Conservation (phyloP, 176 grass and related monocot species). For the Oryza officinalis region DNA sequence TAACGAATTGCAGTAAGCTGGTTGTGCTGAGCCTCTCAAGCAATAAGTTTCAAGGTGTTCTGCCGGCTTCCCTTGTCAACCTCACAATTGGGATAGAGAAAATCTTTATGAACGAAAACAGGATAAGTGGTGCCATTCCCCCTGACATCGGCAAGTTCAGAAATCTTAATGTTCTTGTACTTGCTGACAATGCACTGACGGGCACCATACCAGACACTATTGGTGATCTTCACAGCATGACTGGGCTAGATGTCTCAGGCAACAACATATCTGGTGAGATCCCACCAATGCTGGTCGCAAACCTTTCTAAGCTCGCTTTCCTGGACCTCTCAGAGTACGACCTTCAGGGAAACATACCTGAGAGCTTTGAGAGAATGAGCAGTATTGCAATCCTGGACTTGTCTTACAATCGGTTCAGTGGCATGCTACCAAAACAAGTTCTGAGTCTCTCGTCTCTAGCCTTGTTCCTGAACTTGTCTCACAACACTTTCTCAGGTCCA, state of each 20-base stretch:
- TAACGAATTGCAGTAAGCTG: slow-evolving; percentile 14
- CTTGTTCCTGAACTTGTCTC: neutral
- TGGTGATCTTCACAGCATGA: slow-evolving; percentile 1
- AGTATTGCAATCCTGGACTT: slow-evolving; percentile 26
- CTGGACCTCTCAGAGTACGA: slow-evolving; percentile 24
- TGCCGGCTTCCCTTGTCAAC: neutral
- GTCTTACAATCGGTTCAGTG: slow-evolving; percentile 29
- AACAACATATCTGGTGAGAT: slow-evolving; percentile 35
- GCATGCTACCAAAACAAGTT: slow-evolving; percentile 4
- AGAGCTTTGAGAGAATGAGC: slow-evolving; percentile 16
- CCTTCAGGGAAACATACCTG: slow-evolving; percentile 28
- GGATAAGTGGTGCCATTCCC: slow-evolving; percentile 13
- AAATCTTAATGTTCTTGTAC: neutral
- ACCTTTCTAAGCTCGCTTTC: slow-evolving; percentile 10
- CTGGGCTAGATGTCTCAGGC: neutral
- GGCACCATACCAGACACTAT: slow-evolving; percentile 13
- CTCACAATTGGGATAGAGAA: slow-evolving; percentile 10
- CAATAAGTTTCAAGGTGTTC: slow-evolving; percentile 34
- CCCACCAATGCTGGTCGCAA: neutral
- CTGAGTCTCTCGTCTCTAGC: slow-evolving; percentile 28
- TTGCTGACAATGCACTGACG: slow-evolving; percentile 1
- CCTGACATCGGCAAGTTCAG: slow-evolving; percentile 10
- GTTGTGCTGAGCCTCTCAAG: neutral
- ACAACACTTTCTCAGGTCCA: slow-evolving; percentile 20
- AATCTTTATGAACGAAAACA: neutral